phyloP scores from a whole-genome alignment of 1,139 yeast species.

The Saccharomyces hybrid region DNA sequence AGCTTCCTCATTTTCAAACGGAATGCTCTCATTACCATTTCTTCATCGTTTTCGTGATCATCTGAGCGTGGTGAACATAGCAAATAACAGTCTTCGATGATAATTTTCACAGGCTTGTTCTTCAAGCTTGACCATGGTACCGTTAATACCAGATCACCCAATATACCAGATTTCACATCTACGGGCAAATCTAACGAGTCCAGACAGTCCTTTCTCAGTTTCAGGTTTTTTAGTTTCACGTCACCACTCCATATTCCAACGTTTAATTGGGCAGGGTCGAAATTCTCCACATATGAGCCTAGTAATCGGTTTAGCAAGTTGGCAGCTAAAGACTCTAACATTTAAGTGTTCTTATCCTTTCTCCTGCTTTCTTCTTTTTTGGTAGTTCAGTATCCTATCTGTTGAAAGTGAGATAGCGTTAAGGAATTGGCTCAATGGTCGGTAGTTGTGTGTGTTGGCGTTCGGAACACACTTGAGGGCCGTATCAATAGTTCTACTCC shows the following conservation, averaged over 20 bases:
- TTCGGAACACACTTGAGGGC: not conserved
- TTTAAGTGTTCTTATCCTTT: conserved; percentile 13
- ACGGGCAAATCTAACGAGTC: conserved; percentile 81
- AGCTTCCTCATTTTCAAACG: conserved; percentile 60
- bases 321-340: conserved; percentile 50
- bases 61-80: conserved; percentile 68
- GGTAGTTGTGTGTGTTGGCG: not conserved
- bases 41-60: conserved; percentile 52
- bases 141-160: conserved; percentile 82
- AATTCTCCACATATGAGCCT: conserved; percentile 75
- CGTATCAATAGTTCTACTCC: not conserved
- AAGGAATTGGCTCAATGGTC: not conserved
- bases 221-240: conserved; percentile 71
- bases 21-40: conserved; percentile 57
- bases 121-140: conserved; percentile 96
- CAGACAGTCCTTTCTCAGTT: conserved; percentile 64
- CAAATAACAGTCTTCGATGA: conserved; percentile 81
- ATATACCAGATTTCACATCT: conserved; percentile 83
- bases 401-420: not conserved
- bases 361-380: not conserved
- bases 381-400: not conserved
- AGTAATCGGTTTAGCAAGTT: conserved; percentile 41
- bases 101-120: conserved; percentile 82
- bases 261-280: conserved; percentile 87
- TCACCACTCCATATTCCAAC: conserved; percentile 98